phyloP scores from a whole-genome alignment of 495 filamentous ascomycete genomes.

The Xylaria palmicola region DNA sequence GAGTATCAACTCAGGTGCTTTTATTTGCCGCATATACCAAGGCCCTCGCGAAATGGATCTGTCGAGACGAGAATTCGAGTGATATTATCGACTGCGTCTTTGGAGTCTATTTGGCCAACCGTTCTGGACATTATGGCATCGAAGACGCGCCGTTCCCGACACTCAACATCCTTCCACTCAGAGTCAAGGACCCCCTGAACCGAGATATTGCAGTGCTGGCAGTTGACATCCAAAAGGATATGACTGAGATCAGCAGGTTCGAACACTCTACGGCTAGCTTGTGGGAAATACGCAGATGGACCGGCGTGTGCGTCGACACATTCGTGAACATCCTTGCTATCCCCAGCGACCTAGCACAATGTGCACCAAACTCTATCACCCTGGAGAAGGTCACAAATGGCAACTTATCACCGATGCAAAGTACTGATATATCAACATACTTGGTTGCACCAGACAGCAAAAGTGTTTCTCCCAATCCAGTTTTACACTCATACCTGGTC shows the following conservation, averaged over 20 bases:
- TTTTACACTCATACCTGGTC: conserved; percentile 35
- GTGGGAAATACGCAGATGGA: conserved; percentile 52
- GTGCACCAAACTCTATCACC: conserved; percentile 6
- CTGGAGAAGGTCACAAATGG: conserved; percentile 15
- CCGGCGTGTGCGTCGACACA: conserved; percentile 43
- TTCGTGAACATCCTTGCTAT: conserved; percentile 59
- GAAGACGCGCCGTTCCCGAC: conserved; percentile 34
- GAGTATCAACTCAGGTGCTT: conserved; percentile 41
- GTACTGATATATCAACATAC: neutral
- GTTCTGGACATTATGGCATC: conserved; percentile 21
- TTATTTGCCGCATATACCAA: conserved; percentile 45
- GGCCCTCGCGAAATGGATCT: conserved; percentile 14
- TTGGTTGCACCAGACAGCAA: conserved; percentile 5
- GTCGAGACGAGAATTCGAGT: neutral
- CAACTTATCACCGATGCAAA: neutral
- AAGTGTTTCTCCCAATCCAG: conserved; percentile 22
- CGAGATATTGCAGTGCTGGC: conserved; percentile 25
- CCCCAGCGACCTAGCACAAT: conserved; percentile 21
- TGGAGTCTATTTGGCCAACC: conserved; percentile 48
- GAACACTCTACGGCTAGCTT: conserved; percentile 38
- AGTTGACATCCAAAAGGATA: conserved; percentile 37
- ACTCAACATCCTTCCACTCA: conserved; percentile 42
- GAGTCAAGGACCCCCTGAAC: conserved; percentile 19
- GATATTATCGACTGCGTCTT: conserved; percentile 31
- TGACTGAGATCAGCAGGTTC: conserved; percentile 36